Base-by-base conservation (phyloP, 495 filamentous ascomycete species). In the Aspergillus saccharolyticus region DNA sequence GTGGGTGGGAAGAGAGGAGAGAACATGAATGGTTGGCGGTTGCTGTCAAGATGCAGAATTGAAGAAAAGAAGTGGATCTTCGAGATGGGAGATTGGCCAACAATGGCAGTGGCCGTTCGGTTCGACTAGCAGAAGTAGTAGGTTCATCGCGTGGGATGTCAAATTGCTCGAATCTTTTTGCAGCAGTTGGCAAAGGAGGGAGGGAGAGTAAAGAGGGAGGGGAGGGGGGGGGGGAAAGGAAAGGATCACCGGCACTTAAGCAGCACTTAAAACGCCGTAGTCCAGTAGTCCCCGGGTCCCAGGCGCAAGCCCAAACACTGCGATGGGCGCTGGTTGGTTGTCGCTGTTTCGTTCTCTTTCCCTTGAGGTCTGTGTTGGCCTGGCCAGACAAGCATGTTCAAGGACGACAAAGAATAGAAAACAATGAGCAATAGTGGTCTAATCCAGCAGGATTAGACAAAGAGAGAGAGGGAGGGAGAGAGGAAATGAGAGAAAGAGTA, bases 241-340 rank as follows among this genome's bases (percentile, higher is more conserved):
- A 58, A 59, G 47, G 60, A 63, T 63, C 60, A 63, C 55, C 60
- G 53, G 45, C 49, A 20, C 15, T 45, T 54, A 17, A 54, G 56
- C 60, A 56, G 42, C 49, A 20, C 15, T 45, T 54, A 17, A 54
- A 54, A 50, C 47, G 47, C 22, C 20, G 25, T 56, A 30, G 53
- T 50, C 55, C 51, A 57, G 56, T 56, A 54, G 57, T 48, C 42
- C 30, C 54, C 44, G 42, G 22, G 21, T 20, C 53, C 30, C 51
- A 49, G 44, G 58, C 59, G 53, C 50, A 53, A 54, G 44, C 59
- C 55, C 58, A 61, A 59, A 65, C 62, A 51, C 52, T 45, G 53
- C 56, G 25, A 56, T 50, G 48, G 58, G 55, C 57, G 57, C 53
- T 50, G 52, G 33, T 47, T 55, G 22, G 52, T 44, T 25, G 20